phyloP scores from a whole-genome alignment of 2,329 filamentous ascomycete species.

The Aureobasidium musti region DNA sequence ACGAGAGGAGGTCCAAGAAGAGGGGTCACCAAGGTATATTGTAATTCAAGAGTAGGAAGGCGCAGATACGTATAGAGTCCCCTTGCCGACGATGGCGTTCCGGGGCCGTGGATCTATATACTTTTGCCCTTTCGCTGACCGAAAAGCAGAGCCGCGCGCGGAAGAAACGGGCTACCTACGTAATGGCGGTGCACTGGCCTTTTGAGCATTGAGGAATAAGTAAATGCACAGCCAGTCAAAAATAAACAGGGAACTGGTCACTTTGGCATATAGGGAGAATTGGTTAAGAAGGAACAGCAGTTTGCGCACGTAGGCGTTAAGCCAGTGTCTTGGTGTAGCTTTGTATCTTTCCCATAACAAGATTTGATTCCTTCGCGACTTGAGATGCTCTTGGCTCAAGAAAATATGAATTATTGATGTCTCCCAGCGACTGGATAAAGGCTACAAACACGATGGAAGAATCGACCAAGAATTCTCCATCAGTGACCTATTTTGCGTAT shows the following conservation, averaged over 20 bases:
- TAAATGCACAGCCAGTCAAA: background rate
- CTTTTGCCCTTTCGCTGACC: background rate
- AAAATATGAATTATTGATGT: background rate
- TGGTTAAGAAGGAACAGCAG: background rate
- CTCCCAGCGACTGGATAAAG: background rate
- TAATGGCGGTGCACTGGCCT: constrained; percentile 24
- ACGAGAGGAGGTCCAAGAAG: too few species aligned
- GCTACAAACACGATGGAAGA: background rate
- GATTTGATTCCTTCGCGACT: background rate
- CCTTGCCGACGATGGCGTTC: constrained; percentile 17
- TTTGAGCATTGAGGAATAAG: background rate
- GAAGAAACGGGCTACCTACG: constrained; percentile 16
- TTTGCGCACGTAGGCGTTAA: constrained; percentile 1
- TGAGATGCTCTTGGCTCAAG: background rate
- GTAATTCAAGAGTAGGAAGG: background rate
- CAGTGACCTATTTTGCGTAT: background rate
- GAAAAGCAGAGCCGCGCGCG: constrained; percentile 10
- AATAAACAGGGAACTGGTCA: background rate
- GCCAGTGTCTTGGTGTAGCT: constrained; percentile 4
- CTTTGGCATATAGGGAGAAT: background rate
- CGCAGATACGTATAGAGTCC: background rate
- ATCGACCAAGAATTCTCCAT: background rate
- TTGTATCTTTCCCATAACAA: constrained; percentile 9
- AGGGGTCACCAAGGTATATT: background rate
- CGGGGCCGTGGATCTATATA: constrained; percentile 13